Conservation (phyloP, 257 asterid genomes). For the Paulownia fortunei region DNA sequence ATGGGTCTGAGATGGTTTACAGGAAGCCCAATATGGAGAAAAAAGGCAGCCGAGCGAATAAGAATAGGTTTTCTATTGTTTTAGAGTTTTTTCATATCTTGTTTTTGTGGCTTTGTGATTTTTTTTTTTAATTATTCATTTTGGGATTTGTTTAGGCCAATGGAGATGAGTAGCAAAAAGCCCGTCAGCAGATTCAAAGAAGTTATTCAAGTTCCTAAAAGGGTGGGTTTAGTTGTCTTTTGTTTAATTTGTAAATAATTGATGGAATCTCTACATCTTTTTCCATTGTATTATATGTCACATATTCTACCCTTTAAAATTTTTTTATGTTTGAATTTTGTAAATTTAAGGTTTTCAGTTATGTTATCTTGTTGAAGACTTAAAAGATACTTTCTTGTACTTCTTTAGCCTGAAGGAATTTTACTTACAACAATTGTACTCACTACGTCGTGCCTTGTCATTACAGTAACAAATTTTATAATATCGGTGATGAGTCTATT, state of each 20-base stretch:
- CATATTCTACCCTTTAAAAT: neutral
- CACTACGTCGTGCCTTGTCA: neutral
- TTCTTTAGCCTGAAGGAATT: neutral
- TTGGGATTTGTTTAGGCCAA: slow-evolving; percentile 62
- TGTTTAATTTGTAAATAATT: neutral
- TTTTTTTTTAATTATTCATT: neutral
- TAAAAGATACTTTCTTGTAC: neutral
- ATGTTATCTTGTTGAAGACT: neutral
- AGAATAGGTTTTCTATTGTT: slow-evolving; percentile 61
- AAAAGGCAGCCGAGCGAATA: slow-evolving; percentile 74
- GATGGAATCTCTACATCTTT: neutral
- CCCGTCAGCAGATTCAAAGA: slow-evolving; percentile 83
- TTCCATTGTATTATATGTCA: neutral
- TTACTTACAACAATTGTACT: neutral
- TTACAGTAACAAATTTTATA: neutral
- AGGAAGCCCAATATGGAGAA: slow-evolving; percentile 54
- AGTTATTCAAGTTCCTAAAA: slow-evolving; percentile 83
- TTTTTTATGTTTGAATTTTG: neutral
- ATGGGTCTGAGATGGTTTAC: slow-evolving; percentile 76
- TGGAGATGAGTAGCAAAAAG: slow-evolving; percentile 90
- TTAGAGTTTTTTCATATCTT: neutral
- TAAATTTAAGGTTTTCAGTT: neutral
- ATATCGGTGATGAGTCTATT: neutral
- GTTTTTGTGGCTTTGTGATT: neutral
- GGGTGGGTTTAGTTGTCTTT: slow-evolving; percentile 41